Evolutionary conservation across 2,329 filamentous ascomycete genomes (phyloP).

Genomic region (Phyllosticta citribraziliensis): DNA sequence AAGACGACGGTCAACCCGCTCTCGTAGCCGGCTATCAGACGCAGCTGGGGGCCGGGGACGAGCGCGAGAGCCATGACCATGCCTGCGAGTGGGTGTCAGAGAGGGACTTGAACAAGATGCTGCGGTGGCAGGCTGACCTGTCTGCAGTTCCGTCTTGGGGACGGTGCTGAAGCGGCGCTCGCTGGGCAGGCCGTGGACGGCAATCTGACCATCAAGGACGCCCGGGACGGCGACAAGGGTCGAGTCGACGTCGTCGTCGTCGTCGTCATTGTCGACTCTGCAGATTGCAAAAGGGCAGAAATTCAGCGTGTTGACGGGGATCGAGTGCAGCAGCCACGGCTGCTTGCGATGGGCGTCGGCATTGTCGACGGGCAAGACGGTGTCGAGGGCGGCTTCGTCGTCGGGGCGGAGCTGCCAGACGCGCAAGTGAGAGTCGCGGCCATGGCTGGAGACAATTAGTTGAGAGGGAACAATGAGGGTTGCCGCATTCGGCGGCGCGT

Average conservation of each 20-base stretch:
- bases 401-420: slow-evolving; percentile 64
- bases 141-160: slow-evolving; percentile 33
- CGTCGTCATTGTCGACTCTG: slow-evolving; percentile 12
- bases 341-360: slow-evolving; percentile 40
- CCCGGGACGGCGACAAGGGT: slow-evolving; percentile 63
- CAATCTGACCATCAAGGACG: slow-evolving; percentile 48
- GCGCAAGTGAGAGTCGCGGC: slow-evolving; percentile 74
- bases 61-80: slow-evolving; percentile 84
- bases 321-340: slow-evolving; percentile 77
- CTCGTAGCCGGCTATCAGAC: slow-evolving; percentile 72
- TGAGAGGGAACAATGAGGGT: background rate
- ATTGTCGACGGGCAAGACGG: slow-evolving; percentile 59
- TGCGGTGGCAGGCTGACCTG: slow-evolving; percentile 23
- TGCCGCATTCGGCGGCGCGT: background rate
- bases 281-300: slow-evolving; percentile 78
- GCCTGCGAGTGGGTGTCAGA: slow-evolving; percentile 31
- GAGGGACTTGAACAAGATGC: background rate
- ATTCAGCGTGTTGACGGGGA: slow-evolving; percentile 87
- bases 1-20: slow-evolving; percentile 66
- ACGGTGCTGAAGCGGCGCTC: slow-evolving; percentile 58
- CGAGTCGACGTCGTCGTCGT: slow-evolving; percentile 2
- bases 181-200: slow-evolving; percentile 73
- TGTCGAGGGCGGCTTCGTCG: slow-evolving; percentile 57
- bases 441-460: slow-evolving; percentile 53
- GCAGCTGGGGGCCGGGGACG: slow-evolving; percentile 34